Conservation (phyloP, 257 asterid species). For the Lycium barbarum region DNA sequence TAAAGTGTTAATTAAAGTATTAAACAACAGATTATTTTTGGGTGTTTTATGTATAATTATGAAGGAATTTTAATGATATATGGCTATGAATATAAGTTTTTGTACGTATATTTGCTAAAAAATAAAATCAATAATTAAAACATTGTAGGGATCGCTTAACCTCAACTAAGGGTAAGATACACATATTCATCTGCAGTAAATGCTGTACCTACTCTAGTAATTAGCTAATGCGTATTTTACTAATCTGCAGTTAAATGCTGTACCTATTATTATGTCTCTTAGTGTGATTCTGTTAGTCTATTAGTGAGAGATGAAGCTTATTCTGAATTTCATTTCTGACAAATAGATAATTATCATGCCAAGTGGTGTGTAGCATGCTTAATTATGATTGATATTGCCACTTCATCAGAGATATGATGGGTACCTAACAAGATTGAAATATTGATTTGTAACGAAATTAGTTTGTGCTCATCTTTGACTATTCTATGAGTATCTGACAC, state of each 20-base stretch:
- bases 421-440: background rate
- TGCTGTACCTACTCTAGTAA: background rate
- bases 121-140: too few species aligned
- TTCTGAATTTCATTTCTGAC: constrained; percentile 4
- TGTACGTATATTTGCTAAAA: background rate
- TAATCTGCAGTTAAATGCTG: background rate
- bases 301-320: background rate
- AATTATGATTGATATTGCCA: background rate
- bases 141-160: too few species aligned
- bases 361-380: background rate
- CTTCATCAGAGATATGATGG: background rate
- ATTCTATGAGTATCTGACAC: background rate
- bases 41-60: constrained; percentile 33
- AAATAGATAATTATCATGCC: background rate
- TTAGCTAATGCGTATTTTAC: background rate
- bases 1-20: constrained; percentile 30
- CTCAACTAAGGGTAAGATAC: too few species aligned
- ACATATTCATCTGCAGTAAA: too few species aligned
- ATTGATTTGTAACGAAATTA: background rate
- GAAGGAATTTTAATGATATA: background rate
- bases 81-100: background rate
- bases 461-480: background rate
- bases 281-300: background rate
- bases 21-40: constrained; percentile 45
- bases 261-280: constrained; percentile 10